phyloP scores from a whole-genome alignment of 2,329 filamentous ascomycete genomes.

The Ascochyta clinopodiicola region DNA sequence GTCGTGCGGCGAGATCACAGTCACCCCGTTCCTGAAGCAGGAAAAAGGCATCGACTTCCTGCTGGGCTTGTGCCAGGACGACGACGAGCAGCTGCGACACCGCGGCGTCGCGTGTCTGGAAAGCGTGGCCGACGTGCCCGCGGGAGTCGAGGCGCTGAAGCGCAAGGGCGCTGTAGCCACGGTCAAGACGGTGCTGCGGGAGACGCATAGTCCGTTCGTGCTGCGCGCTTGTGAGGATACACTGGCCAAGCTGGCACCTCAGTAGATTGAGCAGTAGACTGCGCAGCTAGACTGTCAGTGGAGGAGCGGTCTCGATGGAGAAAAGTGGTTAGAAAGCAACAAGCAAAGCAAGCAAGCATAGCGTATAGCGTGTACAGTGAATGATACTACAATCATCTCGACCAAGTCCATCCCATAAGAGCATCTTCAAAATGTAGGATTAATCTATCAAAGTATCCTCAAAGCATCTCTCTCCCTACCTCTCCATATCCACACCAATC shows the following conservation, averaged over 20 bases:
- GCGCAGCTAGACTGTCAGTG: too few species aligned
- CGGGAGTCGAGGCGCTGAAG: conserved; percentile 49
- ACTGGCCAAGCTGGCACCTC: conserved; percentile 68
- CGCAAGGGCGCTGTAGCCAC: conserved; percentile 69
- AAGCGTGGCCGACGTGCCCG: conserved; percentile 71
- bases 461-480: too few species aligned
- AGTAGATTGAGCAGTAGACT: conserved; percentile 6
- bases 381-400: too few species aligned
- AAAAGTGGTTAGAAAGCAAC: too few species aligned
- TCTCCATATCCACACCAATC: too few species aligned
- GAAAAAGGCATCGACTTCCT: conserved; percentile 77
- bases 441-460: too few species aligned
- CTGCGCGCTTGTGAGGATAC: conserved; percentile 74
- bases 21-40: conserved; percentile 69
- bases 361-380: too few species aligned
- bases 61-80: conserved; percentile 79
- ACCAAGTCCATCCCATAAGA: too few species aligned
- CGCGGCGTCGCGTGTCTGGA: conserved; percentile 77
- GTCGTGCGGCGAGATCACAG: conserved; percentile 72
- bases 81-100: conserved; percentile 69
- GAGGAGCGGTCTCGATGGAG: too few species aligned
- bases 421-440: too few species aligned
- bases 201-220: conserved; percentile 72
- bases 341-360: too few species aligned
- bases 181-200: conserved; percentile 73